Evolutionary conservation across 306 rosid species (phyloP), one percentile per base, ranked within the genome.

Genomic region (Malus orientalis): DNA sequence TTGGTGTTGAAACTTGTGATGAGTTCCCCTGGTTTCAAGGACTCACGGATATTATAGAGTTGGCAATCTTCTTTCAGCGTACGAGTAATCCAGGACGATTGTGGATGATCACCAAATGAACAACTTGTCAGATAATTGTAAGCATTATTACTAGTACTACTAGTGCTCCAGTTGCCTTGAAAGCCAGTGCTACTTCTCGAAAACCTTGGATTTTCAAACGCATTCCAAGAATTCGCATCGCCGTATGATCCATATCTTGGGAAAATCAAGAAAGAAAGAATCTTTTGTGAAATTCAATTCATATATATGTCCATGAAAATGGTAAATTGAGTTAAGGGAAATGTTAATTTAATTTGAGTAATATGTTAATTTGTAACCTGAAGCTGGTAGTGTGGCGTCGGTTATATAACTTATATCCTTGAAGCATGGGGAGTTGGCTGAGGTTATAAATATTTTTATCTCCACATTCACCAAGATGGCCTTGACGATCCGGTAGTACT

Each of bases 351-450:
- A 57, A 57, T n/a, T n/a, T n/a, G 14, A 57, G 15, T n/a, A 11
- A 42, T 27, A 11, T 68, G 18, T 20, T 20, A 57, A 57, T 42
- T 59, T 36, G 5, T 59, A 7, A 88, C 96, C 93, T 83, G 64
- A 78, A 67, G 55, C 78, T 54, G 81, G 90, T 78, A 82, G 10
- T 64, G 77, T 88, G 87, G 81, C 60, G 82, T 75, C 85, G 85
- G 80, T 81, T 84, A 70, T 36, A 36, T 36, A 36, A 36, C 40
- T 36, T 36, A 36, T 82, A 87, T 47, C 91, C 93, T 87, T 90
- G 98, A 80, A 94, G 89, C 93, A 94, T 89, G 45, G 97, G 92
- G 84, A 94, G 84, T 82, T 90, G 97, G 85, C 89, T 91, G 78
- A 94, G 85, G 71, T 84, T 89, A 69, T 87, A 94, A 69, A 91